Evolutionary conservation across 345 rosid species (phyloP), one percentile per base, ranked within the genome.

Genomic region (Murraya koenigii): DNA sequence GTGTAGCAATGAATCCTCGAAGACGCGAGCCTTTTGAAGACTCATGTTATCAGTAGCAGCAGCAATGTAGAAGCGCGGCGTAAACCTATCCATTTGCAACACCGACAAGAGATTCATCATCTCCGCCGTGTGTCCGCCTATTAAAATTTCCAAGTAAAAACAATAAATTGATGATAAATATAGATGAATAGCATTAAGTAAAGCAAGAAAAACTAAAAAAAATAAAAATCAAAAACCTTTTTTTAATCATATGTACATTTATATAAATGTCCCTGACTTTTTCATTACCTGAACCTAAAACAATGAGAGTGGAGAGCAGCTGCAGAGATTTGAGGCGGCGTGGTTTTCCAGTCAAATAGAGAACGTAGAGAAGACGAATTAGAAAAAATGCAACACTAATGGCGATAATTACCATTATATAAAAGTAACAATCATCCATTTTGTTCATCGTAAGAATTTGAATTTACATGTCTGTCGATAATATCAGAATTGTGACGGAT

Each of bases 101-200:
- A 82, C 88, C 69, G 90, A 88, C 81, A 92, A 85, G 41, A 96
- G 85, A 79, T 90, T 88, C 81, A 94, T 84, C 97, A 96, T 96
- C 92, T 94, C 97, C 41, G 99, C 99, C 1, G 98, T 92, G 80
- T 96, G 99, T 25, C 98, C 99, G 22, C 97, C 98, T 94, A 54
- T 0, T 38, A 41, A 72, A 49, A 61, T 64, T 8, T 79, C 1
- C 0, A 35, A 73, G 28, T 65, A 17, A 39, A 33, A 64, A 17
- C 26, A 68, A 8, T 19, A 20, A 69, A 65, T 54, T 61, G 20
- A 41, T 32, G n/a, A 78, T 5, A 63, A 56, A 22, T 39, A 25
- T 13, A 58, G 72, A 74, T 11, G 17, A 5, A 59, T 26, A 70
- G 3, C 8, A 62, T 41, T 38, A 23, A 30, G 23, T 64, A 38